Evolutionary conservation across 345 rosid genomes (phyloP).

Genomic region (Pistacia integerrima): DNA sequence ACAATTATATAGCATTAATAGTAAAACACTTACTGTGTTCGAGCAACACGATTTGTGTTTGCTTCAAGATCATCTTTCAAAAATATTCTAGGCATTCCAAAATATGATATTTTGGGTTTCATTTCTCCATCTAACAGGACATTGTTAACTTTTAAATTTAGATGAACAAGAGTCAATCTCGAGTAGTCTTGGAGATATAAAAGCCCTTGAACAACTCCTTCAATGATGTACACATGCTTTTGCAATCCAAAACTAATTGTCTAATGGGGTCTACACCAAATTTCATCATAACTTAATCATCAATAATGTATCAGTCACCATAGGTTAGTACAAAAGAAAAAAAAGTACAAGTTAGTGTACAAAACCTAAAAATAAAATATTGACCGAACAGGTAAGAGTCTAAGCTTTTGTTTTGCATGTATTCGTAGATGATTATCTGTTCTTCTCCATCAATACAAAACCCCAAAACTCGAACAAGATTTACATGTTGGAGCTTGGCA

Average conservation of each 20-base stretch:
- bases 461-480: not conserved
- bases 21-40: not conserved
- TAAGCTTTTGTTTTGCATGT: not conserved
- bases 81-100: not conserved
- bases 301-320: no score
- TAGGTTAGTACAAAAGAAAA: not conserved
- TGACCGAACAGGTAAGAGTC: not conserved
- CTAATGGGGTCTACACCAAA: not conserved
- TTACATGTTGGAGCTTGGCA: not conserved
- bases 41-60: not conserved
- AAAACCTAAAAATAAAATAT: no score
- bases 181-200: not conserved
- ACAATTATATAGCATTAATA: no score
- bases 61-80: not conserved
- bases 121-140: not conserved
- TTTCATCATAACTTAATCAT: no score
- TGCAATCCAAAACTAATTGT: not conserved
- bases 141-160: not conserved
- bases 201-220: not conserved
- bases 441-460: not conserved
- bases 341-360: no score
- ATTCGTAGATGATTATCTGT: not conserved
- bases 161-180: not conserved
- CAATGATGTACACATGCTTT: not conserved
- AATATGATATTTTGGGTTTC: not conserved